Base-by-base conservation (phyloP, 495 filamentous ascomycete species). In the Penicillium angulare region DNA sequence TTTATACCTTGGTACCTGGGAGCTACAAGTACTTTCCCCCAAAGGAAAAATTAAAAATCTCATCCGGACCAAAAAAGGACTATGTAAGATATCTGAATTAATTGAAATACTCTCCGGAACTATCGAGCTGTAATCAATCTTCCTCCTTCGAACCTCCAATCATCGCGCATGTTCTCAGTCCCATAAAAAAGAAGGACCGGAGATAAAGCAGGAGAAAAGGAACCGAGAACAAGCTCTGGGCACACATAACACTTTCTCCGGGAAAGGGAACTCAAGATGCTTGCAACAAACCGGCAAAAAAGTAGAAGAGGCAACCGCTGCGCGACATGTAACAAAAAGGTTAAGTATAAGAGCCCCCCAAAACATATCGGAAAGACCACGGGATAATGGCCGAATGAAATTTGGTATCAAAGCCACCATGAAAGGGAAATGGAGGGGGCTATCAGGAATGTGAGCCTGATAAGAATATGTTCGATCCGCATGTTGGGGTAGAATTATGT, bases 401-500 rank as follows among this genome's bases (percentile, higher is more conserved):
- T 38, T 23, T 47, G 47, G 10, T 12, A 40, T 6, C 13, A 40
- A 31, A 38, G 17, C 50, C 43, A 49, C 47, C 36, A 26, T 17
- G n/a, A 29, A 33, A 22, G 27, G 33, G 13, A 35, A 32, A n/a
- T n/a, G n/a, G n/a, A 41, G 41, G 15, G 50, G 18, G 29, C 41
- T 55, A 60, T 22, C 56, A 54, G 43, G 48, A 39, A 22, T 9
- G n/a, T n/a, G 10, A 47, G 22, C 47, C 44, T 44, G 59, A 60
- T 66, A 61, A 63, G 42, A 47, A 60, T 60, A 65, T 60, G 61
- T 60, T 61, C 52, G 57, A 61, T 60, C 57, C 53, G 56, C 46
- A 57, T 51, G 54, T 39, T 39, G 57, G 56, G 44, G 42, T 31
- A 49, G 46, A 21, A 57, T 54, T 60, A 54, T 64, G 60, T 63